Evolutionary conservation across 2,329 filamentous ascomycete genomes (phyloP).

Genomic region (Fusarium nodosum): DNA sequence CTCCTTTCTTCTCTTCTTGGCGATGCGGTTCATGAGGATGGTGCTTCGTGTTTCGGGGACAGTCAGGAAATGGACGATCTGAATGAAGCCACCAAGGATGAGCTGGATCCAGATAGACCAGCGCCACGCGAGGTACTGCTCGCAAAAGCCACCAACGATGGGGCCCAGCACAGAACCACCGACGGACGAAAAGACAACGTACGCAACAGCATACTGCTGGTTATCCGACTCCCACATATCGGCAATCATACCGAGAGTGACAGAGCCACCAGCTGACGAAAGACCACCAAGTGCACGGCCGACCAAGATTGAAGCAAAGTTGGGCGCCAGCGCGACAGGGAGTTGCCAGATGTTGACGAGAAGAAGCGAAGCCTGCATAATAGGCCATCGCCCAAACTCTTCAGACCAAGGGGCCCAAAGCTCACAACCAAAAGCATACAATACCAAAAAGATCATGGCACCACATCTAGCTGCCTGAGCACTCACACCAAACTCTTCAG

Average conservation of each 20-base stretch:
- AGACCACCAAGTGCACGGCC: constrained; percentile 79
- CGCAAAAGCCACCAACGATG: constrained; percentile 82
- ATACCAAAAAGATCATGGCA: constrained; percentile 81
- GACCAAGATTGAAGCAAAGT: constrained; percentile 78
- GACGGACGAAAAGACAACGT: constrained; percentile 83
- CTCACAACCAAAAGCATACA: constrained; percentile 89
- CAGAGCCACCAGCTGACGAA: constrained; percentile 78
- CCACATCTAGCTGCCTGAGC: constrained; percentile 77
- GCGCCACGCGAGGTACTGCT: constrained; percentile 75
- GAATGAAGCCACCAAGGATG: constrained; percentile 79
- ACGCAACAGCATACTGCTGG: constrained; percentile 82
- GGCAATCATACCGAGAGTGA: constrained; percentile 81
- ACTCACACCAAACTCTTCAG: constrained; percentile 76
- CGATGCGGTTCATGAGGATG: constrained; percentile 82
- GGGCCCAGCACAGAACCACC: constrained; percentile 82
- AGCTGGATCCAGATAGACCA: constrained; percentile 88
- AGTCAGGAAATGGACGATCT: constrained; percentile 74
- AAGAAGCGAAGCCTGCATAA: constrained; percentile 79
- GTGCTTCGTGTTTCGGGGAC: constrained; percentile 85
- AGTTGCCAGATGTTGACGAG: constrained; percentile 84
- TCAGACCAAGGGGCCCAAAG: constrained; percentile 91
- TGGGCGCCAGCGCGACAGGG: constrained; percentile 78
- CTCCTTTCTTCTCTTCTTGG: constrained; percentile 77
- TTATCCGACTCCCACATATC: constrained; percentile 78
- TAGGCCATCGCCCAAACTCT: constrained; percentile 81